A percentile compares a stretch with the other conserved stretches of the same genome.
Conservation (phyloP, 1,284 basidiomycete genomes). For the Polyporus tsugae region DNA sequence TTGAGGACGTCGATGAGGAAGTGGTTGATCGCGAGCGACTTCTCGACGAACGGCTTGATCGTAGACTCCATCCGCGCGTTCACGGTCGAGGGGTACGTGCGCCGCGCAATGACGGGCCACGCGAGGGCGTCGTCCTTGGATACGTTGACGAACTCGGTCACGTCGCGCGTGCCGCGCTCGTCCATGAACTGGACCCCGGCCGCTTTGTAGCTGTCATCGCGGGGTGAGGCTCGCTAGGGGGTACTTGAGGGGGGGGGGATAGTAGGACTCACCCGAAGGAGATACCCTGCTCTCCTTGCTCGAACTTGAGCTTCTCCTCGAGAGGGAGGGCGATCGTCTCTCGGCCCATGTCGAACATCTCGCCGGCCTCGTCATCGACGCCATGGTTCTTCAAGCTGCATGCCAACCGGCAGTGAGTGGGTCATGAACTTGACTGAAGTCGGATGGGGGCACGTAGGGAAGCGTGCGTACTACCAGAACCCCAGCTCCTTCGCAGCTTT, state of each 20-base stretch:
- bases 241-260: background rate
- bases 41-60: slow-evolving; percentile 40
- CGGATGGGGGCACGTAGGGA: too few species aligned
- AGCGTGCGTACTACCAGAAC: slow-evolving; percentile 38
- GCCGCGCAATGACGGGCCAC: slow-evolving; percentile 36
- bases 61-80: slow-evolving; percentile 37
- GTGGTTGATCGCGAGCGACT: slow-evolving; percentile 42
- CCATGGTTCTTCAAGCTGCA: slow-evolving; percentile 44
- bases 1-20: slow-evolving; percentile 43
- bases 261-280: slow-evolving; percentile 40
- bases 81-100: slow-evolving; percentile 41
- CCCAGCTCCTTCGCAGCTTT: slow-evolving; percentile 27
- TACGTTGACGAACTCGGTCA: slow-evolving; percentile 44
- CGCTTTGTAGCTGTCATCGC: slow-evolving; percentile 41
- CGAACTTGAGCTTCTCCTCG: slow-evolving; percentile 33
- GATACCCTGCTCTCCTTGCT: slow-evolving; percentile 46
- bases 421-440: too few species aligned
- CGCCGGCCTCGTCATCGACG: slow-evolving; percentile 38
- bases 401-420: too few species aligned
- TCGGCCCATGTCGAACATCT: slow-evolving; percentile 44
- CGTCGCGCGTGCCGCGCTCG: slow-evolving; percentile 44
- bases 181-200: slow-evolving; percentile 45
- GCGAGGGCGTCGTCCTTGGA: slow-evolving; percentile 43
- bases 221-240: background rate
- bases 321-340: slow-evolving; percentile 30